A percentile compares a stretch with the other conserved stretches of the same genome.
Evolutionary conservation across 345 rosid species (phyloP).

Genomic region (Nasturtium officinale): DNA sequence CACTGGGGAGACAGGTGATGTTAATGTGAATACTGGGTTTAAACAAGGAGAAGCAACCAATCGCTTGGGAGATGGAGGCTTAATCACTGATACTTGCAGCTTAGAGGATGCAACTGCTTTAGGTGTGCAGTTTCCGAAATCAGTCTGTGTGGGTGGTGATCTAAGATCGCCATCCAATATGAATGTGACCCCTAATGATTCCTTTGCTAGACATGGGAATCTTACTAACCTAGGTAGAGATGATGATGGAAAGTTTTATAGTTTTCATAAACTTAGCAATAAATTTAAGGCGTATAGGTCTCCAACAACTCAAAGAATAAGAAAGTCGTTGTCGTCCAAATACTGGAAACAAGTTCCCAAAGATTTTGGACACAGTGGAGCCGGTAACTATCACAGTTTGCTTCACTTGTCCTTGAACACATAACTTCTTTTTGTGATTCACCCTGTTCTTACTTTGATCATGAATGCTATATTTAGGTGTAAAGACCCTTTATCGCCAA

Average conservation of each 20-base stretch:
- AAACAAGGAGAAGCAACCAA: constrained; percentile 39
- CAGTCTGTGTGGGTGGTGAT: constrained; percentile 46
- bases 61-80: constrained; percentile 45
- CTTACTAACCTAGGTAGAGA: constrained; percentile 66
- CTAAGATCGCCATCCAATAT: constrained; percentile 45
- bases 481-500: constrained; percentile 58
- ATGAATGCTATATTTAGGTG: constrained; percentile 53
- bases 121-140: constrained; percentile 43
- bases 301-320: constrained; percentile 64
- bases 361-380: constrained; percentile 60
- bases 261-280: constrained; percentile 58
- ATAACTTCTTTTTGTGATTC: neutral
- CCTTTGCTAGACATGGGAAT: constrained; percentile 61
- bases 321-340: constrained; percentile 75
- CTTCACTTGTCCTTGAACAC: neutral
- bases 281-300: constrained; percentile 66
- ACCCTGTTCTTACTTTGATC: constrained; percentile 8
- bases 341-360: constrained; percentile 78
- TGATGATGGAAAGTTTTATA: constrained; percentile 73
- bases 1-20: constrained; percentile 46
- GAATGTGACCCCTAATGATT: constrained; percentile 46
- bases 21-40: constrained; percentile 43
- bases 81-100: constrained; percentile 38
- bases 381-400: constrained; percentile 55
- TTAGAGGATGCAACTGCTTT: constrained; percentile 50